These are phyloP conservation scores for Clarireedia monteithiana DNA, from an alignment of 2,329 filamentous ascomycete species.

Conservation along the genomic window DNA sequence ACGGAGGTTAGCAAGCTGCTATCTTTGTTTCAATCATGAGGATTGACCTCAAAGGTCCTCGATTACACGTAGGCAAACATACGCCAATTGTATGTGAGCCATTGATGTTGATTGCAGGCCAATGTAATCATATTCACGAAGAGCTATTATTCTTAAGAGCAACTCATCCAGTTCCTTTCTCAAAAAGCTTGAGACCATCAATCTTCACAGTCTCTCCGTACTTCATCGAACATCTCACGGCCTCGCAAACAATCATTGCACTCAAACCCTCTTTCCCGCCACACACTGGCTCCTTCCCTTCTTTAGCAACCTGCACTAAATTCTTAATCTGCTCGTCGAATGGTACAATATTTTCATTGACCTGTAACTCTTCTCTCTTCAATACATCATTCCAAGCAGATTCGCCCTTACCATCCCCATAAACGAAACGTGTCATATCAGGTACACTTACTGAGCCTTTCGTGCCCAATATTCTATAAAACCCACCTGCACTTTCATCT, in stretches of 20 bases:
- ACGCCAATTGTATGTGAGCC: too few relatives aligned
- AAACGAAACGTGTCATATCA: constrained; percentile 43
- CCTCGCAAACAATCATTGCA: constrained; percentile 45
- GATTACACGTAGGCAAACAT: too few relatives aligned
- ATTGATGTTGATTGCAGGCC: too few relatives aligned
- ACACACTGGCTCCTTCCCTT: constrained; percentile 37
- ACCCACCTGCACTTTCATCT: constrained; percentile 27
- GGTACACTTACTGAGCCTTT: constrained; percentile 45
- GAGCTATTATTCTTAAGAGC: too few relatives aligned
- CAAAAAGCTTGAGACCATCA: constrained; percentile 9
- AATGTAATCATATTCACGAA: too few relatives aligned
- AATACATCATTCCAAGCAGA: constrained; percentile 12
- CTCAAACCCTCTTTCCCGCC: constrained; percentile 41
- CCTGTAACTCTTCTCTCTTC: constrained; percentile 10
- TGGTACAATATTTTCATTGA: constrained; percentile 31
- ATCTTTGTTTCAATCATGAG: too few relatives aligned
- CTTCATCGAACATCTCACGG: constrained; percentile 38
- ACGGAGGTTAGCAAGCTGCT: too few relatives aligned
- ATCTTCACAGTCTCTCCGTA: constrained; percentile 23
- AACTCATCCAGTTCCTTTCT: background rate
- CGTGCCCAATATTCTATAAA: constrained; percentile 49
- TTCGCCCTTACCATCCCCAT: constrained; percentile 26
- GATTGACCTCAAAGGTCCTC: too few relatives aligned
- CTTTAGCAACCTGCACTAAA: constrained; percentile 41
- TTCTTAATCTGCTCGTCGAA: constrained; percentile 46